A percentile compares a stretch with the other conserved stretches of the same genome.
These are phyloP conservation scores for Globisporangium ultimum DNA, from an alignment of 352 stramenopile genomes.

Conservation along the genomic window DNA sequence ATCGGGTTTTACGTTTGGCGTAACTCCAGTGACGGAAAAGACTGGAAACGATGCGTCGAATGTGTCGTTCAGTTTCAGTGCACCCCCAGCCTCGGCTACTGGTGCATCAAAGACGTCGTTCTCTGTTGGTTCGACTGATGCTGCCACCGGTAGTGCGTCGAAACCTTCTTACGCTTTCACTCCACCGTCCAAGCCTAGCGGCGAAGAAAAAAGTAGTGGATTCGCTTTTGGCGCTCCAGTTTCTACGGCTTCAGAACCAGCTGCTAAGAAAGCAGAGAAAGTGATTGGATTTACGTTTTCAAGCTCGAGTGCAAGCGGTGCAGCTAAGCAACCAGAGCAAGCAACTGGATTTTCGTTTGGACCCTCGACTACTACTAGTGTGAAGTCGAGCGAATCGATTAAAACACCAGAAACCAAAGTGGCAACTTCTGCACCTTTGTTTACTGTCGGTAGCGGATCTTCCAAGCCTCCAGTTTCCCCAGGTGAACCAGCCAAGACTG, in stretches of 20 bases:
- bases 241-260: background rate
- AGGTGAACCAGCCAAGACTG: background rate
- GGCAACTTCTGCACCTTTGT: slow-evolving; percentile 8
- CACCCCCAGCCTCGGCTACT: slow-evolving; percentile 22
- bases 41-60: slow-evolving; percentile 19
- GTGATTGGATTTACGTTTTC: background rate
- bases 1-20: slow-evolving; percentile 31
- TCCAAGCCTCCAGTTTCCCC: background rate
- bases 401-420: slow-evolving; percentile 1
- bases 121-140: slow-evolving; percentile 16
- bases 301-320: background rate
- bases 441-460: slow-evolving; percentile 14
- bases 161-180: slow-evolving; percentile 26
- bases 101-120: slow-evolving; percentile 18
- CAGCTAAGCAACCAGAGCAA: slow-evolving; percentile 9
- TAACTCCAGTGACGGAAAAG: slow-evolving; percentile 2
- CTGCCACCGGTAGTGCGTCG: background rate
- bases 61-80: slow-evolving; percentile 52
- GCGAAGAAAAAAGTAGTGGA: slow-evolving; percentile 10
- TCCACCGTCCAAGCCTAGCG: background rate
- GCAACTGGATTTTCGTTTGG: background rate
- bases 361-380: background rate
- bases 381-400: background rate
- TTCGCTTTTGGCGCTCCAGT: slow-evolving; percentile 31
- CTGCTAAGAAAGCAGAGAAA: slow-evolving; percentile 10